Conservation (phyloP, 805 yeast species). For the Pichia insulana region DNA sequence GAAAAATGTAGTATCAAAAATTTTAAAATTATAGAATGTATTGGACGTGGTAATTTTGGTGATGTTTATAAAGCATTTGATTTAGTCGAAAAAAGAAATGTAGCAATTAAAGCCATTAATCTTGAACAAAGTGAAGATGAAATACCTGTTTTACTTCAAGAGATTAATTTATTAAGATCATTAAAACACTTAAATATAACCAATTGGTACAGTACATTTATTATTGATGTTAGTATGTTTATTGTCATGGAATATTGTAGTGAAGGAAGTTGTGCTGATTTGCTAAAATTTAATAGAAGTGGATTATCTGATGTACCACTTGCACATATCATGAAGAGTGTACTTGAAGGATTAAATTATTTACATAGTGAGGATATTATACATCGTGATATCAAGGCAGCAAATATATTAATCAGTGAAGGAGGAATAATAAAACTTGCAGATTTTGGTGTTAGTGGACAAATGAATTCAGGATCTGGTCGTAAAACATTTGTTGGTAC, state of each 20-base stretch:
- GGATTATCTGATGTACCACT: constrained; percentile 49
- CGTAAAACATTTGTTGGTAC: constrained; percentile 49
- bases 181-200: constrained; percentile 63
- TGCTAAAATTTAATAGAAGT: constrained; percentile 45
- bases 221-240: constrained; percentile 65
- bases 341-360: constrained; percentile 64
- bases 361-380: constrained; percentile 67
- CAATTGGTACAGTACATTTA: constrained; percentile 52
- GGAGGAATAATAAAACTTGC: constrained; percentile 78
- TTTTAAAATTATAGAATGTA: constrained; percentile 39
- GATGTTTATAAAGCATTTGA: constrained; percentile 63
- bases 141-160: constrained; percentile 60
- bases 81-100: constrained; percentile 31
- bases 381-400: constrained; percentile 92
- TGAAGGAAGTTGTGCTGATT: constrained; percentile 83
- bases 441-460: constrained; percentile 94
- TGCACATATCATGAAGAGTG: constrained; percentile 53
- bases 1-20: not conserved
- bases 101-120: constrained; percentile 83
- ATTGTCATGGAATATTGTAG: constrained; percentile 94
- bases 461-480: constrained; percentile 45
- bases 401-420: constrained; percentile 70
- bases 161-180: constrained; percentile 65
- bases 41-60: constrained; percentile 83
- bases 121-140: constrained; percentile 76